These are phyloP conservation scores for Leptodontidium sp. DNA, from an alignment of 2,329 filamentous ascomycete genomes.

Conservation along the genomic window DNA sequence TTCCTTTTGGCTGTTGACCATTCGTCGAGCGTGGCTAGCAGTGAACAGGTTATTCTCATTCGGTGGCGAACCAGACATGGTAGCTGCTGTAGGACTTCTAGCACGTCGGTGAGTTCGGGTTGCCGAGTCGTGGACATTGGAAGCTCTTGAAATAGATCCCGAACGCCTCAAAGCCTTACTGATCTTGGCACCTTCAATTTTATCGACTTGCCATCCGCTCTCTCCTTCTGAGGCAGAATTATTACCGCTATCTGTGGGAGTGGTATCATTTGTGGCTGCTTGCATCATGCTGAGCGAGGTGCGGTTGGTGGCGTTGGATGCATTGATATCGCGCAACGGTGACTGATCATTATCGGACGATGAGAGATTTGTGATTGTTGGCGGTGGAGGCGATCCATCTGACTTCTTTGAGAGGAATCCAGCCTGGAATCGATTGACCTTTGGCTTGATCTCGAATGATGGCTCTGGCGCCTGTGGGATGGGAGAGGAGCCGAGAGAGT, in stretches of 20 bases:
- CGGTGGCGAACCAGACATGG: conserved; percentile 59
- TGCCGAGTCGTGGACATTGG: conserved; percentile 40
- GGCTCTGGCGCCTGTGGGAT: conserved; percentile 63
- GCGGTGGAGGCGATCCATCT: conserved; percentile 68
- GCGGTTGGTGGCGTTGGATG: conserved; percentile 57
- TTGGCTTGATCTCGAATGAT: conserved; percentile 67
- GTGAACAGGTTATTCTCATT: conserved; percentile 70
- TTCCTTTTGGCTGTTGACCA: conserved; percentile 69
- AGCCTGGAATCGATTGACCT: conserved; percentile 83
- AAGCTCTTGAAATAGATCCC: conserved; percentile 42
- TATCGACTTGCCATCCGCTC: conserved; percentile 38
- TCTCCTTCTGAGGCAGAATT: conserved; percentile 48
- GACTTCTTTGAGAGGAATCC: conserved; percentile 79
- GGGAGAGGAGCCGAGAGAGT: conserved; percentile 59
- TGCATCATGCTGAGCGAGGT: conserved; percentile 51
- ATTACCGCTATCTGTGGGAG: conserved; percentile 47
- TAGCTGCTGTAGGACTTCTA: conserved; percentile 55
- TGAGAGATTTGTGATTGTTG: conserved; percentile 66
- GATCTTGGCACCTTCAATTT: conserved; percentile 44
- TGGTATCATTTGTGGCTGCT: conserved; percentile 37
- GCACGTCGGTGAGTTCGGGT: conserved; percentile 39
- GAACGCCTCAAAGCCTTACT: conserved; percentile 44
- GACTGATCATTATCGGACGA: conserved; percentile 64
- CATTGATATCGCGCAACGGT: conserved; percentile 61
- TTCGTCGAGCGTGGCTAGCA: conserved; percentile 69